Evolutionary conservation across 164 flowering plant genomes (phyloP).

Genomic region (Aristolochia contorta): DNA sequence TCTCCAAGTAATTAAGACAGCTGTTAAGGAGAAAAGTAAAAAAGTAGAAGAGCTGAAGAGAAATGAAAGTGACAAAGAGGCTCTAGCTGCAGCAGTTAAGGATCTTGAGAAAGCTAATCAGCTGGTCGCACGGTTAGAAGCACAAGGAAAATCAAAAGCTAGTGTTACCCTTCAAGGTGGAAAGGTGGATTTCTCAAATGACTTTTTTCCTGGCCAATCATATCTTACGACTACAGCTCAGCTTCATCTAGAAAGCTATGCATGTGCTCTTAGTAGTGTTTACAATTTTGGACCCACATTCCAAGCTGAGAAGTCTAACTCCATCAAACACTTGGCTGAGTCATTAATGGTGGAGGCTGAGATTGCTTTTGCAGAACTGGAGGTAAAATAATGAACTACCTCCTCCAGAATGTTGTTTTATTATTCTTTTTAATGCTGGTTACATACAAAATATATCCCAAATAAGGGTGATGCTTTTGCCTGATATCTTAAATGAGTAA

Average conservation of each 20-base stretch:
- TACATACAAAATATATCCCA: too few species aligned
- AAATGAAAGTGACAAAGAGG: slow-evolving; percentile 73
- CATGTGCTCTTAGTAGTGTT: slow-evolving; percentile 84
- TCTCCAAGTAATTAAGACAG: slow-evolving; percentile 47
- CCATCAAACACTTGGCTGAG: slow-evolving; percentile 51
- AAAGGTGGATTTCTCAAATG: slow-evolving; percentile 24
- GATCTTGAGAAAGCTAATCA: slow-evolving; percentile 65
- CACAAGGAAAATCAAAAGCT: slow-evolving; percentile 27
- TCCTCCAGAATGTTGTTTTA: too few species aligned
- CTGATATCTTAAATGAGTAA: too few species aligned
- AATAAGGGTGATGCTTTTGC: too few species aligned
- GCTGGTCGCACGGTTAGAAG: slow-evolving; percentile 55
- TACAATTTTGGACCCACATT: slow-evolving; percentile 89
- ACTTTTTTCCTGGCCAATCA: slow-evolving; percentile 45
- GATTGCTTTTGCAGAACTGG: slow-evolving; percentile 73
- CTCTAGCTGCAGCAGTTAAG: slow-evolving; percentile 47
- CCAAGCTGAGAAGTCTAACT: slow-evolving; percentile 33
- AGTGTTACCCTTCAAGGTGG: slow-evolving; percentile 14
- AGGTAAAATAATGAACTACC: slow-evolving; percentile 34
- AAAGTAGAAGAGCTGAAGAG: slow-evolving; percentile 65
- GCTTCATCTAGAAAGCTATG: slow-evolving; percentile 81
- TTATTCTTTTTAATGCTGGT: too few species aligned
- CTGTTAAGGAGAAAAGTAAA: slow-evolving; percentile 50
- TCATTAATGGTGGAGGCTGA: slow-evolving; percentile 75
- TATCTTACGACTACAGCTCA: slow-evolving; percentile 53